A percentile compares a stretch with the other conserved stretches of the same genome.
Conservation (phyloP, 305 asterid genomes). For the Rubia occidens region DNA sequence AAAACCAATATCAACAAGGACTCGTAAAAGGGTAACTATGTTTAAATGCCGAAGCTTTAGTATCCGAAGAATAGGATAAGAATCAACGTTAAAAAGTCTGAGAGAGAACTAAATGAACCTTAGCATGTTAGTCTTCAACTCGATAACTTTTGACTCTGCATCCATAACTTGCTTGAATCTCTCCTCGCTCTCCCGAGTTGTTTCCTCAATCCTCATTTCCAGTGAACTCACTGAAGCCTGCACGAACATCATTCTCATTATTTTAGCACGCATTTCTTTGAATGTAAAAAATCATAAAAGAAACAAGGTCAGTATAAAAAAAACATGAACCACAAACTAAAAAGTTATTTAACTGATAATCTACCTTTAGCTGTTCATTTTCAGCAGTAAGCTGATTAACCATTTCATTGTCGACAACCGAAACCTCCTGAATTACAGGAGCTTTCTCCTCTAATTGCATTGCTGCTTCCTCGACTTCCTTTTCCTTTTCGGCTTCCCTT, state of each 20-base stretch:
- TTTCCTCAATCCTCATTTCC: conserved; percentile 62
- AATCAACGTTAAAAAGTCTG: not conserved
- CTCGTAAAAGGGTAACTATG: conserved; percentile 9
- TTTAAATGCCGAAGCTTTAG: conserved; percentile 5
- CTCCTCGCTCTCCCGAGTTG: conserved; percentile 54
- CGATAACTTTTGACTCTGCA: conserved; percentile 61
- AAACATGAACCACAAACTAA: not conserved
- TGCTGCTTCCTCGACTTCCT: conserved; percentile 11
- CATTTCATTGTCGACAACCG: conserved; percentile 42
- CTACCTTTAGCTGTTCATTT: conserved; percentile 72
- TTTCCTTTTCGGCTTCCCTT: not conserved
- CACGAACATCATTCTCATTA: conserved; percentile 4
- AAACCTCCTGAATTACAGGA: conserved; percentile 27
- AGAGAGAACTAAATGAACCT: conserved; percentile 33
- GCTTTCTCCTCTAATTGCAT: conserved; percentile 12
- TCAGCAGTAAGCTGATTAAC: conserved; percentile 50
- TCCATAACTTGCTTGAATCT: conserved; percentile 61
- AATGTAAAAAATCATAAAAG: not conserved
- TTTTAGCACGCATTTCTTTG: not conserved
- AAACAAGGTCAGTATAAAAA: not conserved
- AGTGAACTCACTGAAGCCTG: conserved; percentile 58
- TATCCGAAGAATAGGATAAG: not conserved
- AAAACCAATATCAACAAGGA: conserved; percentile 14
- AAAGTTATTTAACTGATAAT: conserved; percentile 14
- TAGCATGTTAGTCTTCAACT: conserved; percentile 60